phyloP scores from a whole-genome alignment of 345 rosid species.

The Melastoma malabathricum region DNA sequence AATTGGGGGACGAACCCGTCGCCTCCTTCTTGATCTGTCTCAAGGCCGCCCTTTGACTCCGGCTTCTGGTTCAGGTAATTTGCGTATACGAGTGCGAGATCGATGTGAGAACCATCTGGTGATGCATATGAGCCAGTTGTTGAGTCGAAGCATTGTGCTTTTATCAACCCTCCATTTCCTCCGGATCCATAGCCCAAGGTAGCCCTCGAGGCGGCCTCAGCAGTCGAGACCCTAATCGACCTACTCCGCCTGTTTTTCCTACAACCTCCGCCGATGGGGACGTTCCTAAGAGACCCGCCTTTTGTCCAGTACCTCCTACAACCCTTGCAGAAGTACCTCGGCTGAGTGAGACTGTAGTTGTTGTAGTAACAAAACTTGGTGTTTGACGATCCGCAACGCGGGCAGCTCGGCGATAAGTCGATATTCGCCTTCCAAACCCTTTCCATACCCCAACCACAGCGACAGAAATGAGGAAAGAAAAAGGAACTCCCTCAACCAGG shows the following conservation, averaged over 20 bases:
- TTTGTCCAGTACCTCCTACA: conserved; percentile 11
- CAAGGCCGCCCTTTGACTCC: not conserved
- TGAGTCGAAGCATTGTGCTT: too few relatives aligned
- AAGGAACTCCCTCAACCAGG: too few relatives aligned
- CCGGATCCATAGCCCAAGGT: too few relatives aligned
- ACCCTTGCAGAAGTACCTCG: conserved; percentile 8
- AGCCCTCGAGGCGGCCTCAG: too few relatives aligned
- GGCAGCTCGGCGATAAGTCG: conserved; percentile 1
- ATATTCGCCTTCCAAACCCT: too few relatives aligned
- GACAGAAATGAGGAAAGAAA: too few relatives aligned
- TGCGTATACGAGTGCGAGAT: conserved; percentile 43
- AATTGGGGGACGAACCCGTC: not conserved
- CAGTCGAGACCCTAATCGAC: too few relatives aligned
- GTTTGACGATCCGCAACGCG: conserved; percentile 7
- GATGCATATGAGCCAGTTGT: too few relatives aligned
- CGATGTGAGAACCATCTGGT: conserved; percentile 12
- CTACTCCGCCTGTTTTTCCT: conserved; percentile 2
- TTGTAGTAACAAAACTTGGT: conserved; percentile 11
- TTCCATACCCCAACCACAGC: too few relatives aligned
- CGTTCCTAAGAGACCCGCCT: conserved; percentile 6
- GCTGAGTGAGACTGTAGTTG: conserved; percentile 11
- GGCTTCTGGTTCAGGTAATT: conserved; percentile 40
- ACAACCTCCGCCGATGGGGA: conserved; percentile 6
- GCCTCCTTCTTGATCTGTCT: not conserved
- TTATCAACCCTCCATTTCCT: too few relatives aligned